Conservation (phyloP, 2,329 filamentous ascomycete species). For the Aspergillus sergii region DNA sequence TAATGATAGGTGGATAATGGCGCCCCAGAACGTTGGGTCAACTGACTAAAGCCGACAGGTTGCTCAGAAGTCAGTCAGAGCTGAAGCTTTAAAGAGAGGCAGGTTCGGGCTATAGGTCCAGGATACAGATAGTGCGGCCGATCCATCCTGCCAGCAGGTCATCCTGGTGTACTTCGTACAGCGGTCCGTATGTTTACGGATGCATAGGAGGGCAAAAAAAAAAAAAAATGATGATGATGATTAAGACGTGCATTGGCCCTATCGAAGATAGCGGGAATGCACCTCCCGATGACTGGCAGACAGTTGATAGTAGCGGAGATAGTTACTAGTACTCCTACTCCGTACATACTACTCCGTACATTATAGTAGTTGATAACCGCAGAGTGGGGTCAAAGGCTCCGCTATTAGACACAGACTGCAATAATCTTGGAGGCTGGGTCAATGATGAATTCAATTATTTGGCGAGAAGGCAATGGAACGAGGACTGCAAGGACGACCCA, state of each 20-base stretch:
- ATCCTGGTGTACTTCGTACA: constrained; percentile 15
- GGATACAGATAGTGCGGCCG: constrained; percentile 23
- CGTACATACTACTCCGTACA: background rate
- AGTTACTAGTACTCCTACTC: background rate
- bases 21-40: constrained; percentile 27
- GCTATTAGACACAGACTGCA: constrained; percentile 24
- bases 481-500: constrained; percentile 14
- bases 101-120: constrained; percentile 22
- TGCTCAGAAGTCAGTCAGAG: constrained; percentile 16
- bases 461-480: constrained; percentile 16
- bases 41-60: constrained; percentile 20
- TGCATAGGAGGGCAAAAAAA: background rate
- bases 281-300: constrained; percentile 27
- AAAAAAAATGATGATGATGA: constrained; percentile 5
- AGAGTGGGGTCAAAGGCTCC: constrained; percentile 25
- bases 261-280: constrained; percentile 26
- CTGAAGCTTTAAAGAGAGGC: constrained; percentile 12
- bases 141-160: constrained; percentile 22
- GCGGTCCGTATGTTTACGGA: constrained; percentile 15
- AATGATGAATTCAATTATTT: constrained; percentile 16
- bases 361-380: constrained; percentile 21
- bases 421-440: constrained; percentile 27
- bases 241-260: constrained; percentile 24
- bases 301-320: constrained; percentile 19
- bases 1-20: constrained; percentile 23